These are phyloP conservation scores for Barbatosphaeria neglecta DNA, from an alignment of 495 filamentous ascomycete species.

Conservation along the genomic window DNA sequence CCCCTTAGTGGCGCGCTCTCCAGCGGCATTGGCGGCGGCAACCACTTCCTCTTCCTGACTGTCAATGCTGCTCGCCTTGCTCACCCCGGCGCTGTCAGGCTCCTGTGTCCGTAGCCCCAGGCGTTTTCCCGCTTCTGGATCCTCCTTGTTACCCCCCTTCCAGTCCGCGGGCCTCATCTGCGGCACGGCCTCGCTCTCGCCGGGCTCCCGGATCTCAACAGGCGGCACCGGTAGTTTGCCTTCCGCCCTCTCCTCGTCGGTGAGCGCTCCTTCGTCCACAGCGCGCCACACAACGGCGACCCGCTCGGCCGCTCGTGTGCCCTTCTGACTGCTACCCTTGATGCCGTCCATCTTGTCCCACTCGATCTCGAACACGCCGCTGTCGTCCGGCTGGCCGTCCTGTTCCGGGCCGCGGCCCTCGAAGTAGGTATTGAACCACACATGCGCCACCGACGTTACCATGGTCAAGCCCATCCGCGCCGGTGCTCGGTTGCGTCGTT, in stretches of 20 bases:
- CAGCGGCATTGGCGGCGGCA: too few relatives aligned
- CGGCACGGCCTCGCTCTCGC: slow-evolving; percentile 49
- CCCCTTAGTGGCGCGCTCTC: too few relatives aligned
- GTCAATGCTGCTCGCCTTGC: slow-evolving; percentile 44
- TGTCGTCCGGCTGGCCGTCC: slow-evolving; percentile 31
- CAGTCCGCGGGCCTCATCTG: slow-evolving; percentile 62
- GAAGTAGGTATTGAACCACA: slow-evolving; percentile 95
- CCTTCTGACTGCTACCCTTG: slow-evolving; percentile 72
- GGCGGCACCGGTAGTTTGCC: slow-evolving; percentile 8
- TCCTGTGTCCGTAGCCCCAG: slow-evolving; percentile 54
- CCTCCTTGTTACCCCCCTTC: slow-evolving; percentile 40
- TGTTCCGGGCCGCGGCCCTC: slow-evolving; percentile 67
- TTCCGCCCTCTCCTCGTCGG: slow-evolving; percentile 5
- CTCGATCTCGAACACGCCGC: slow-evolving; percentile 46
- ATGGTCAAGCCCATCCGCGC: slow-evolving; percentile 69
- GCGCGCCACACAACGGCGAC: slow-evolving; percentile 76
- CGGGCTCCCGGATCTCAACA: slow-evolving; percentile 44
- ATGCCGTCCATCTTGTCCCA: slow-evolving; percentile 52
- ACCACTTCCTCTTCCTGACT: slow-evolving; percentile 9
- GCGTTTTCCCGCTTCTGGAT: slow-evolving; percentile 40
- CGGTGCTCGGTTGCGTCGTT: slow-evolving; percentile 58
- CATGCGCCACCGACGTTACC: slow-evolving; percentile 85
- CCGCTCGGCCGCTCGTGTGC: slow-evolving; percentile 67
- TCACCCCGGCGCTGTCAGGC: slow-evolving; percentile 49
- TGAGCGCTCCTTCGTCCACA: slow-evolving; percentile 12